A percentile compares a stretch with the other conserved stretches of the same genome.
Evolutionary conservation across 1,139 yeast species (phyloP).

Genomic region (Casaregolazyma suthepensis): DNA sequence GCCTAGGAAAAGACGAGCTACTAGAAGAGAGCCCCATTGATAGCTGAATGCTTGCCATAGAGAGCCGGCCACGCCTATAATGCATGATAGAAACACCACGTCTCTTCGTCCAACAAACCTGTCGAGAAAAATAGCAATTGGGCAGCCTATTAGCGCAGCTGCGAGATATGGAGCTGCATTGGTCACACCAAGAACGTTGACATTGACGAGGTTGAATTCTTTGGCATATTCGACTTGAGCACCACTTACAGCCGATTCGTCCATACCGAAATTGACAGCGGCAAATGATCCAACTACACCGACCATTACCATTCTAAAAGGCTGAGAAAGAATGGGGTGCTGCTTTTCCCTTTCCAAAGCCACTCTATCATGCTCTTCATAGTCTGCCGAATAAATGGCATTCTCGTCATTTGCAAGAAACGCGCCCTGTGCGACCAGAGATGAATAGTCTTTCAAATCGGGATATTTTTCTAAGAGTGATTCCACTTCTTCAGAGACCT

Average conservation of each 20-base stretch:
- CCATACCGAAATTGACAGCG: slow-evolving; percentile 46
- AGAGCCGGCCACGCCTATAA: slow-evolving; percentile 52
- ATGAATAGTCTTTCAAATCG: slow-evolving; percentile 4
- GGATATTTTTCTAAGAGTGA: slow-evolving; percentile 6
- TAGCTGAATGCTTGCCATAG: slow-evolving; percentile 45
- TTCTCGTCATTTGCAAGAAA: slow-evolving; percentile 8
- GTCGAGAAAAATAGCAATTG: slow-evolving; percentile 7
- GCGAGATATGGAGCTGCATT: slow-evolving; percentile 12
- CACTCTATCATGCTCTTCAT: slow-evolving; percentile 5
- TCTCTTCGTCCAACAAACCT: slow-evolving; percentile 10
- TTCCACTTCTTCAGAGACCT: slow-evolving; percentile 8
- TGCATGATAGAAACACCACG: slow-evolving; percentile 38
- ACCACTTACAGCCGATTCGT: slow-evolving; percentile 67
- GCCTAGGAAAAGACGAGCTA: slow-evolving; percentile 45
- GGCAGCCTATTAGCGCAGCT: slow-evolving; percentile 10
- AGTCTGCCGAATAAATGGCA: slow-evolving; percentile 1
- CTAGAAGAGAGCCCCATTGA: slow-evolving; percentile 27
- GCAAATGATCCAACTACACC: slow-evolving; percentile 11
- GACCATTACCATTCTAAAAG: slow-evolving; percentile 8
- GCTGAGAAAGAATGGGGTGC: slow-evolving; percentile 8
- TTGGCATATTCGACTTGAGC: slow-evolving; percentile 57
- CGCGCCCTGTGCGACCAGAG: slow-evolving; percentile 7
- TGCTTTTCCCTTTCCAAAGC: background rate
- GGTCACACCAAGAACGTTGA: slow-evolving; percentile 36
- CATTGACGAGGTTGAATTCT: slow-evolving; percentile 42